Conservation (phyloP, 148 eudicot genomes). For the Beta vulgaris region DNA sequence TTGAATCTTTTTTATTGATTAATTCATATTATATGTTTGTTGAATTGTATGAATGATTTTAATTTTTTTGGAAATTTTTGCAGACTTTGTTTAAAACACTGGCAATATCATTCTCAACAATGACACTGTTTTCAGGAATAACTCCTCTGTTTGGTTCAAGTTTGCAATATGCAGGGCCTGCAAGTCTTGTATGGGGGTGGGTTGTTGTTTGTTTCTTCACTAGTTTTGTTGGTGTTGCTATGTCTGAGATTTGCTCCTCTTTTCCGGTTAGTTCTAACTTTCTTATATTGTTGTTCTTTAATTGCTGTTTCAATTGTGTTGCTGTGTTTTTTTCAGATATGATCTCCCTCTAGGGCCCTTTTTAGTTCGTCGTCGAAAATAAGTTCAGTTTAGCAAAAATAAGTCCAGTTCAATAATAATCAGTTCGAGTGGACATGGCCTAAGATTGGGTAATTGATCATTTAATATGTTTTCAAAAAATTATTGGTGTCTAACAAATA, state of each 20-base stretch:
- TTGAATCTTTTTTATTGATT: conserved; percentile 3
- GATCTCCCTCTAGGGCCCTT: too few relatives aligned
- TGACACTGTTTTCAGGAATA: conserved; percentile 67
- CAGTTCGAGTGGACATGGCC: too few relatives aligned
- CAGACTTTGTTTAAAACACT: conserved; percentile 63
- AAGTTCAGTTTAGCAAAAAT: neutral
- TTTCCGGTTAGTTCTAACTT: conserved; percentile 41
- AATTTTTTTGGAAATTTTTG: neutral
- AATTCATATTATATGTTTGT: neutral
- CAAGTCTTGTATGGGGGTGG: conserved; percentile 73
- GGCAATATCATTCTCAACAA: conserved; percentile 65
- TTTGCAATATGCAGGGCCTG: conserved; percentile 57
- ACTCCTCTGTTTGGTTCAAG: conserved; percentile 69
- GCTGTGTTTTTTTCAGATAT: too few relatives aligned
- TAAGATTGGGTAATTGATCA: too few relatives aligned
- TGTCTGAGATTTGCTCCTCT: conserved; percentile 77
- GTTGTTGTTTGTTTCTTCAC: conserved; percentile 60
- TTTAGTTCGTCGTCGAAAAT: too few relatives aligned
- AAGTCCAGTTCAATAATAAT: too few relatives aligned
- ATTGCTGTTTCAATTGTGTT: neutral
- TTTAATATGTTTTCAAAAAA: too few relatives aligned
- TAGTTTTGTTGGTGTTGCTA: conserved; percentile 57
- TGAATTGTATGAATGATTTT: neutral
- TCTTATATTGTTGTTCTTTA: neutral
- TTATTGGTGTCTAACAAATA: too few relatives aligned